Evolutionary conservation across 805 yeast species (phyloP).

Genomic region (Sungouiella blattae): DNA sequence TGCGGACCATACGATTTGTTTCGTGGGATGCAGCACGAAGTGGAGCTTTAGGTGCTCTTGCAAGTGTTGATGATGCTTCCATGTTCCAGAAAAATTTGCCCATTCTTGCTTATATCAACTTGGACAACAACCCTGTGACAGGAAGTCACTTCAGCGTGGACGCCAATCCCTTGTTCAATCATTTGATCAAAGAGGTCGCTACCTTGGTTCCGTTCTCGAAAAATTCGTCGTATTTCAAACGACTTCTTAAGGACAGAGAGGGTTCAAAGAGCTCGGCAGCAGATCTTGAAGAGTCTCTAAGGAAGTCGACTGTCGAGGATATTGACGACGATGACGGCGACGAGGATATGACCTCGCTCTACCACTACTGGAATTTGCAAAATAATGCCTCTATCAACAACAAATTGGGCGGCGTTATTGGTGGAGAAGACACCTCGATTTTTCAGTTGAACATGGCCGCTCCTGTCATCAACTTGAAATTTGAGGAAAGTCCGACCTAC

Average conservation of each 20-base stretch:
- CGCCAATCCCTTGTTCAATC: slow-evolving; percentile 34
- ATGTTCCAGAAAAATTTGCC: slow-evolving; percentile 21
- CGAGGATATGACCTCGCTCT: slow-evolving; percentile 23
- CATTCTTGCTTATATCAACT: slow-evolving; percentile 33
- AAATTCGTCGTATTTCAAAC: slow-evolving; percentile 16
- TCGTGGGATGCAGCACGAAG: slow-evolving; percentile 40
- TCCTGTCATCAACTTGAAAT: slow-evolving; percentile 33
- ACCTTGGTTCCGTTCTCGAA: slow-evolving; percentile 31
- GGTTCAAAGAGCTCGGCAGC: not conserved
- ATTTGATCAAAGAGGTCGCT: slow-evolving; percentile 25
- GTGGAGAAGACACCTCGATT: slow-evolving; percentile 23
- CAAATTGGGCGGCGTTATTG: slow-evolving; percentile 24
- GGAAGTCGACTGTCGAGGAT: slow-evolving; percentile 2
- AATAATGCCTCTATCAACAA: slow-evolving; percentile 29
- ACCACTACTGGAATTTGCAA: slow-evolving; percentile 35
- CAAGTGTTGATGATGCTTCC: slow-evolving; percentile 18
- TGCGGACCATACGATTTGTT: slow-evolving; percentile 36
- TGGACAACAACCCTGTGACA: slow-evolving; percentile 36
- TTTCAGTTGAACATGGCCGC: slow-evolving; percentile 29
- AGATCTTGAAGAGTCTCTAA: not conserved
- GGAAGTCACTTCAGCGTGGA: slow-evolving; percentile 36
- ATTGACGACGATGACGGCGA: slow-evolving; percentile 16
- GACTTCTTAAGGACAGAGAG: slow-evolving; percentile 13
- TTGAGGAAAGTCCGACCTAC: slow-evolving; percentile 25
- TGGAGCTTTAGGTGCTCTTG: slow-evolving; percentile 31